Base-by-base conservation (phyloP, 139 green algal species). In the Coccomyxa sp. region DNA sequence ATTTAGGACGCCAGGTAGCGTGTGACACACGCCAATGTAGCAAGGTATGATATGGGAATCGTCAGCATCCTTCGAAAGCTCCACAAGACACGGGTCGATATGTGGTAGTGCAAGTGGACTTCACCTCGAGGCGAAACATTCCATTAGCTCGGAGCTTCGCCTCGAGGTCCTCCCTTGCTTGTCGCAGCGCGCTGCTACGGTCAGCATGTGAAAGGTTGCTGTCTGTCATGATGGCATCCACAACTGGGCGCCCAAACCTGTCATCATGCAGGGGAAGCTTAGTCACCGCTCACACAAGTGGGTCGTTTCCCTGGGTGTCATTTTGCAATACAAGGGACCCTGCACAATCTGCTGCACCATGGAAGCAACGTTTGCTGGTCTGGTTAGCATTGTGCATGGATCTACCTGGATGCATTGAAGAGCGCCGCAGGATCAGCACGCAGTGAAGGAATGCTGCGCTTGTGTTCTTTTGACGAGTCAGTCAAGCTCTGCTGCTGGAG, bases 61-160 rank as follows among this genome's bases (percentile, higher is more conserved):
- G 38, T 51, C 38, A 51, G 38, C 38, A 51, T 51, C 3, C 38
- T 51, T 3, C 38, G 3, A 51, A 51, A 51, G 38, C 38, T 7
- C 38, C 3, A 51, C 7, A 51, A 51, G 38, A 51, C 3, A 51
- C 38, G 38, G n/a, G 38, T 51, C 3, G 38, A 51, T 51, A 51
- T 51, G 38, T 51, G 38, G 38, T 51, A 51, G 7, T 51, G 38
- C 38, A 7, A 58, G 81, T 57, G 25, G 81, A 71, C n/a, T n/a
- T 84, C 67, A 67, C 80, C 71, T 25, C 80, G 32, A 77, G 80
- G n/a, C 51, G 57, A 71, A 18, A 32, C 58, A 59, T 82, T 13
- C 32, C 21, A 28, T 27, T 11, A 0, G n/a, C 30, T 25, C n/a
- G 57, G 28, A 45, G 80, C 28, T n/a, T 14, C 25, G 63, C 38